Conservation (phyloP, 1,284 basidiomycete genomes). For the Hemileia vastatrix region DNA sequence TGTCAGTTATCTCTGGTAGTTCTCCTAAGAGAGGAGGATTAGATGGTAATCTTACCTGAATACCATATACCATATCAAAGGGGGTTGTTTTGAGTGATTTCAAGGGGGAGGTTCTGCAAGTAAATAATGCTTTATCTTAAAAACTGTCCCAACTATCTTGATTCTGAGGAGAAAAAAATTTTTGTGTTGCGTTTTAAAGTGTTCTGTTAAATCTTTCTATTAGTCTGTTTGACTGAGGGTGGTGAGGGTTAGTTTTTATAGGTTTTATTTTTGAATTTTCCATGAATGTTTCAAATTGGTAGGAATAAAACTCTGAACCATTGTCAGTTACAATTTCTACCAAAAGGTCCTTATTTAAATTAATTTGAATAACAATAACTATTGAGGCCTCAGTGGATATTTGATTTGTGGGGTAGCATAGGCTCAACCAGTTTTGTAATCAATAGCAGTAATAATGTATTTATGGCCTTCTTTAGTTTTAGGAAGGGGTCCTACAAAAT, state of each 20-base stretch:
- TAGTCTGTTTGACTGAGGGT: conserved; percentile 10
- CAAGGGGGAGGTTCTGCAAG: neutral
- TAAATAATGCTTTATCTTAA: neutral
- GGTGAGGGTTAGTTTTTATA: neutral
- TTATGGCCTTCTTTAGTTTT: neutral
- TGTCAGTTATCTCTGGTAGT: neutral
- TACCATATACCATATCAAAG: conserved; percentile 1
- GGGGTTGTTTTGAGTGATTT: neutral
- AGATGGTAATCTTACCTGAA: neutral
- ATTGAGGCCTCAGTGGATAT: neutral
- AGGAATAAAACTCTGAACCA: neutral
- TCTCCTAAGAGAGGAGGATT: neutral
- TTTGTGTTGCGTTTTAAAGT: neutral
- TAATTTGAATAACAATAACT: neutral
- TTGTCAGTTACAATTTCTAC: conserved; percentile 3
- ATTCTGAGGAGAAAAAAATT: conserved; percentile 1
- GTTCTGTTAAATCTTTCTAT: conserved; percentile 7
- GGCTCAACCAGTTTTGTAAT: conserved; percentile 10
- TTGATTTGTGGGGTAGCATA: neutral
- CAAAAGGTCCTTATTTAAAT: neutral
- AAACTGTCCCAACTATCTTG: conserved; percentile 2
- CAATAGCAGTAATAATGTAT: conserved; percentile 2
- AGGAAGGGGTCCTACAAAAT: conserved; percentile 1
- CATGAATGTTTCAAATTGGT: neutral
- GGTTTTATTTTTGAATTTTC: neutral